phyloP scores from a whole-genome alignment of 202 grass and related monocot species.

The Hordeum pubiflorum region DNA sequence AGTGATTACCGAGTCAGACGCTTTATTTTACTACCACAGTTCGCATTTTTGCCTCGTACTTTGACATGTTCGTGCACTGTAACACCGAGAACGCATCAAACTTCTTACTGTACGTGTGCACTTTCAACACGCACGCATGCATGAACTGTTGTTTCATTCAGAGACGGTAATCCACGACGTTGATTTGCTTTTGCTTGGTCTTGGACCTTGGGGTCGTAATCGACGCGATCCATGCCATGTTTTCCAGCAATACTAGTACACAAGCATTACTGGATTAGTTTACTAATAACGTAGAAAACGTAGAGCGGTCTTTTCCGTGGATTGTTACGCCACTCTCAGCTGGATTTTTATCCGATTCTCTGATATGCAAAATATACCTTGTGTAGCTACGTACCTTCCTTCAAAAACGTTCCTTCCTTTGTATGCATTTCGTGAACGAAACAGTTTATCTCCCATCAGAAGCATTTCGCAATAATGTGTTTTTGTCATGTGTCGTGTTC shows the following conservation, averaged over 20 bases:
- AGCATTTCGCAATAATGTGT: neutral
- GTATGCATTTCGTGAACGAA: neutral
- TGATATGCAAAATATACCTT: neutral
- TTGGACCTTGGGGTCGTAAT: neutral
- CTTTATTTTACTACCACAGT: too few relatives aligned
- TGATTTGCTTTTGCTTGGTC: neutral
- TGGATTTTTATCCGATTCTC: neutral
- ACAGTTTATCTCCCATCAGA: neutral
- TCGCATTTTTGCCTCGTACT: neutral
- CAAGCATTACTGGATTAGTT: neutral
- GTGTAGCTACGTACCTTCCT: neutral
- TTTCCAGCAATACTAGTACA: neutral
- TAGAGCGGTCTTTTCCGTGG: neutral
- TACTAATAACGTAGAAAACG: neutral
- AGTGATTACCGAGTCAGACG: neutral
- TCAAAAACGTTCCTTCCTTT: neutral
- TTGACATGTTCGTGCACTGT: neutral
- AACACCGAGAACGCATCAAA: neutral
- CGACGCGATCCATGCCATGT: neutral
- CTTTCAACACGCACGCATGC: neutral
- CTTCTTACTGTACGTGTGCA: neutral
- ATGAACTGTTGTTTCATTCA: neutral
- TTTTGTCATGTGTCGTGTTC: too few relatives aligned
- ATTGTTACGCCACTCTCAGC: neutral
- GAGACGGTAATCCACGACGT: neutral